Base-by-base conservation (phyloP, 805 yeast genomes). In the Kuraishia hungarica region DNA sequence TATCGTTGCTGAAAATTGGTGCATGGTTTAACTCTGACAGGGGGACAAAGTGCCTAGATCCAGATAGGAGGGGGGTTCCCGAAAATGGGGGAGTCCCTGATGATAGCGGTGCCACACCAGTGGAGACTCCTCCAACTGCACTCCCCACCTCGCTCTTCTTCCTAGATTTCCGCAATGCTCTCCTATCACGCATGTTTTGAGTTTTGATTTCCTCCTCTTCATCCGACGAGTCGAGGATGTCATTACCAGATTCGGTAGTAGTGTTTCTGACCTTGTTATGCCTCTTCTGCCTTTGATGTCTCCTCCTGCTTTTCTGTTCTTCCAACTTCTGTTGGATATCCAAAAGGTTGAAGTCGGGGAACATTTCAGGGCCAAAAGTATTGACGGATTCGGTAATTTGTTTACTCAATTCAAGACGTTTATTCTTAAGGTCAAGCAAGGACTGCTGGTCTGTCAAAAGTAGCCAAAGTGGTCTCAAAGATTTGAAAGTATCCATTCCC, bases 401-500 rank as follows among this genome's bases (percentile, higher is more conserved):
- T 58, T 76, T 79, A 21, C 89, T 81, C 57, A 93, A 75, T 58
- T 77, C 78, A 48, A 73, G 72, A 59, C 98, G 77, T 53, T 81
- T 76, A 26, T 73, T 70, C 62, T 88, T 84, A 60, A 94, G 73
- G 56, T 83, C 79, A 49, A 68, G 67, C 52, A 86, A 72, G 1
- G 84, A 79, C 20, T 78, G 71, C 48, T 87, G 86, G 23, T 82
- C 76, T 11, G 79, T 79, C 20, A 87, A 67, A 2, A 88, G 81
- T 26, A 86, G 67, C 70, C 86, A 87, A 49, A 93, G 72, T 1
- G 98, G 97, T 60, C 91, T 79, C 55, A 93, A 72, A 2, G 96
- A 85, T 66, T 90, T 90, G 67, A 87, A 79, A 51, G 88, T 77
- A 66, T 93, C 98, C 83, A 89, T 79, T 39, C 99, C 99, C 57